Base-by-base conservation (phyloP, 352 stramenopile species). In the Elongisporangium senticosum region DNA sequence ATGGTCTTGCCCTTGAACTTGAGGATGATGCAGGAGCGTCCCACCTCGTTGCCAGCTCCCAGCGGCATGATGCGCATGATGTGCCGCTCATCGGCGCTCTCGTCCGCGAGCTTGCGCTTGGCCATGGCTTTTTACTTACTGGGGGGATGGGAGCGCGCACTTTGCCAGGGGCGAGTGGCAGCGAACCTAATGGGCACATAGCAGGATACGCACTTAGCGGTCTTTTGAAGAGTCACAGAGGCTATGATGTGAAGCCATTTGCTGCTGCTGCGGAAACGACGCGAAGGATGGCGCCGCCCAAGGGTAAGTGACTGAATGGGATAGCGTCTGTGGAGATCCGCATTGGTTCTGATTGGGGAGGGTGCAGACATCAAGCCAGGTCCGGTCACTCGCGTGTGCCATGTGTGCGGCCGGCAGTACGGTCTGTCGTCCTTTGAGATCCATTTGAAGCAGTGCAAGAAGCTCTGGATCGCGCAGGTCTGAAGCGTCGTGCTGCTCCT, bases 1-100 rank as follows among this genome's bases (percentile, higher is more conserved):
- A 99, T 97, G 19, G 91, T 99, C 77, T 98, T 99, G 58, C 96
- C 96, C 65, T 98, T 98, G 86, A 99, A 99, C 76, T 98, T 97
- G 33, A 99, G 79, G 62, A 99, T 86, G 72, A 99, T 98, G 75
- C 98, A 99, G n/a, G 96, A 99, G 47, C 98, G 85, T 11, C 98
- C 98, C 7, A 99, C 98, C 71, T 99, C 98, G 68, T 99, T 98
- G 51, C 97, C 98, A 5, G 96, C 95, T 15, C 98, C 98, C 48
- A 99, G 85, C 4, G 95, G 94, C 79, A 95, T 98, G 68, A 98
- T 93, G 67, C 82, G 82, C 85, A 98, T 96, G 59, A 94, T 79
- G 68, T 96, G 84, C 62, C 86, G 86, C 79, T 93, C 86, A 63
- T 95, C 86, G 21, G 68, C 79, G 26, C 79, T 77, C 51, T 89